Evolutionary conservation across 495 filamentous ascomycete genomes (phyloP).

Genomic region (Physcia stellaris): DNA sequence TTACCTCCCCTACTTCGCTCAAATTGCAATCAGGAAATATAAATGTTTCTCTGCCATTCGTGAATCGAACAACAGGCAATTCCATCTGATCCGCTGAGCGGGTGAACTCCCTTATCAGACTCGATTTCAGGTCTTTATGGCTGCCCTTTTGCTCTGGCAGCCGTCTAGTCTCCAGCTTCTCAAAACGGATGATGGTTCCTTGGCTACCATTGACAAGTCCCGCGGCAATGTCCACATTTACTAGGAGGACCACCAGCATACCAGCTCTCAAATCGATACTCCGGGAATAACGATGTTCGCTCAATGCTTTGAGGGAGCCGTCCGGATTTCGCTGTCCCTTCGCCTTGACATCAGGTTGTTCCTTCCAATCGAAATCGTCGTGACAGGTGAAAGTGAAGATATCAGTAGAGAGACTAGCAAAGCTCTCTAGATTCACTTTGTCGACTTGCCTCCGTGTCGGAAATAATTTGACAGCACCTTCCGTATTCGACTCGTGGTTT

Average conservation of each 20-base stretch:
- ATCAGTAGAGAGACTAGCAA: slow-evolving; percentile 18
- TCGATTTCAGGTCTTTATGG: slow-evolving; percentile 15
- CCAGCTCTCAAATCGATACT: slow-evolving; percentile 24
- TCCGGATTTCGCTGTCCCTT: slow-evolving; percentile 14
- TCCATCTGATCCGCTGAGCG: background rate
- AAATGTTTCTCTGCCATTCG: slow-evolving; percentile 20
- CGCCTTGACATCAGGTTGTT: slow-evolving; percentile 15
- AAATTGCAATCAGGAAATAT: slow-evolving; percentile 36
- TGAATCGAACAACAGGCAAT: slow-evolving; percentile 14
- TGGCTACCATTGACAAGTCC: slow-evolving; percentile 38
- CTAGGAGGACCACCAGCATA: slow-evolving; percentile 32
- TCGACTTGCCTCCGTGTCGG: slow-evolving; percentile 27
- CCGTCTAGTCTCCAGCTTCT: slow-evolving; percentile 6
- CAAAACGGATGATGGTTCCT: slow-evolving; percentile 30
- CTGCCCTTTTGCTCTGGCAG: slow-evolving; percentile 7
- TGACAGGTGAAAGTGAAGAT: slow-evolving; percentile 9
- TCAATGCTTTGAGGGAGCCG: slow-evolving; percentile 3
- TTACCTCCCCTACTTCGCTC: slow-evolving; percentile 29
- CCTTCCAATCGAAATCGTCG: slow-evolving; percentile 17
- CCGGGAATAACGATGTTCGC: slow-evolving; percentile 3
- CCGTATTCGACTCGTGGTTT: slow-evolving; percentile 27
- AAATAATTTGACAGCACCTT: slow-evolving; percentile 33
- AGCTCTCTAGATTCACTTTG: slow-evolving; percentile 24
- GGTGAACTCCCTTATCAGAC: slow-evolving; percentile 20
- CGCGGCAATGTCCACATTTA: slow-evolving; percentile 22